These are phyloP conservation scores for Cladosporium sp. DNA, from an alignment of 2,329 filamentous ascomycete species.

Conservation along the genomic window DNA sequence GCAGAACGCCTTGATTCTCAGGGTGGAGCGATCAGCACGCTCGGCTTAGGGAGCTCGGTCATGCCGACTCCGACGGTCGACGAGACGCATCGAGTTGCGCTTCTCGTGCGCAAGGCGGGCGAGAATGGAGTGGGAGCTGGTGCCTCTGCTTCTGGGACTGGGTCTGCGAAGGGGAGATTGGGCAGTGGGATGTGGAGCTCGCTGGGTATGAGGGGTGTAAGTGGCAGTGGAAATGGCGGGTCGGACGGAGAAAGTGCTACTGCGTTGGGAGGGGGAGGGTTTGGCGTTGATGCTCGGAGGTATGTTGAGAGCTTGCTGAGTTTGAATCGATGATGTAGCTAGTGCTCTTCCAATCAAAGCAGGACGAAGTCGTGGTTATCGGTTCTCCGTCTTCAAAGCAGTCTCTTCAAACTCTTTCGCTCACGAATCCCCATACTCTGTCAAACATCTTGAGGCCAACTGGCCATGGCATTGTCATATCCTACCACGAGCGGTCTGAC, in stretches of 20 bases:
- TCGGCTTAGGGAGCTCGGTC: slow-evolving; percentile 1
- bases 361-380: too few species aligned
- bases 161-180: slow-evolving; percentile 12
- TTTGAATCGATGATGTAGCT: slow-evolving; percentile 44
- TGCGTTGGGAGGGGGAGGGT: slow-evolving; percentile 51
- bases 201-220: slow-evolving; percentile 20
- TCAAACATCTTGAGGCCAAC: too few species aligned
- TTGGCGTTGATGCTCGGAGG: slow-evolving; percentile 70
- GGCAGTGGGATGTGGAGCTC: slow-evolving; percentile 29
- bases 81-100: slow-evolving; percentile 36
- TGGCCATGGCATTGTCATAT: too few species aligned
- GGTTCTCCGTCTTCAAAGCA: too few species aligned
- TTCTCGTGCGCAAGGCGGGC: slow-evolving; percentile 38
- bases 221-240: slow-evolving; percentile 33
- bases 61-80: background rate
- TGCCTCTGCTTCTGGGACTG: slow-evolving; percentile 17
- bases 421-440: too few species aligned
- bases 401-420: too few species aligned
- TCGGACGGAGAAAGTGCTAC: slow-evolving; percentile 55
- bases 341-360: background rate
- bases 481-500: too few species aligned
- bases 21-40: slow-evolving; percentile 3
- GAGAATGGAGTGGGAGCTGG: slow-evolving; percentile 19
- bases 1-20: background rate
- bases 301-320: slow-evolving; percentile 71